Conservation (phyloP, 2,329 filamentous ascomycete species). For the Colletotrichum tanaceti region DNA sequence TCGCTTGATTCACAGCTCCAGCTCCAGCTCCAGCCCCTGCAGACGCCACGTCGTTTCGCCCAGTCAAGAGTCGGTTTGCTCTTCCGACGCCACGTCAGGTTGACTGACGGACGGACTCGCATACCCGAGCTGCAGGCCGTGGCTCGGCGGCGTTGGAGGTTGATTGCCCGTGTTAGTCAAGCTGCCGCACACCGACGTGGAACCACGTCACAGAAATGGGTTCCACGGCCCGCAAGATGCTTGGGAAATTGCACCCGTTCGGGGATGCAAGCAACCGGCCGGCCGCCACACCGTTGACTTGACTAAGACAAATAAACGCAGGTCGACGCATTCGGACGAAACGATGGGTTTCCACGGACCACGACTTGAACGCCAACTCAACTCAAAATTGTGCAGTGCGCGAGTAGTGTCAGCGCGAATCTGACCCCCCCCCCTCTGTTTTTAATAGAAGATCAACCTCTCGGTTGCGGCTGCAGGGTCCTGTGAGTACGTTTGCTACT, state of each 20-base stretch:
- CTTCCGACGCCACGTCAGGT: conserved; percentile 1
- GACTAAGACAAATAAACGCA: not conserved
- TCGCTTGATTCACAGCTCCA: conserved; percentile 1
- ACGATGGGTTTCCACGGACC: not conserved
- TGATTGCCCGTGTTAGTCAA: not conserved
- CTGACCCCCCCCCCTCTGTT: not conserved
- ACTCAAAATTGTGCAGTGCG: not conserved
- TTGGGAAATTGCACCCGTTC: not conserved
- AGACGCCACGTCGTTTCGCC: not conserved
- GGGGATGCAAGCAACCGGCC: not conserved
- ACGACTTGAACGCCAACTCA: not conserved
- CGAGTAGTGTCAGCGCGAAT: no score
- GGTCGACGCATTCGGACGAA: not conserved
- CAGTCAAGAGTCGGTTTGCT: not conserved
- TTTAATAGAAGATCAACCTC: not conserved
- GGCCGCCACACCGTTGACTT: not conserved
- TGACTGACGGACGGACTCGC: not conserved
- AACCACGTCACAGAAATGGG: not conserved
- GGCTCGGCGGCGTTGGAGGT: not conserved
- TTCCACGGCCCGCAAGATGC: not conserved
- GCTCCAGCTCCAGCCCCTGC: not conserved
- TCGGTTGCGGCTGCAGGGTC: conserved; percentile 13
- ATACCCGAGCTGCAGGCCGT: not conserved
- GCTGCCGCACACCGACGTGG: not conserved
- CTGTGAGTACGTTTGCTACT: not conserved